Base-by-base conservation (phyloP, 768 basidiomycete genomes). In the Suillus occidentalis region DNA sequence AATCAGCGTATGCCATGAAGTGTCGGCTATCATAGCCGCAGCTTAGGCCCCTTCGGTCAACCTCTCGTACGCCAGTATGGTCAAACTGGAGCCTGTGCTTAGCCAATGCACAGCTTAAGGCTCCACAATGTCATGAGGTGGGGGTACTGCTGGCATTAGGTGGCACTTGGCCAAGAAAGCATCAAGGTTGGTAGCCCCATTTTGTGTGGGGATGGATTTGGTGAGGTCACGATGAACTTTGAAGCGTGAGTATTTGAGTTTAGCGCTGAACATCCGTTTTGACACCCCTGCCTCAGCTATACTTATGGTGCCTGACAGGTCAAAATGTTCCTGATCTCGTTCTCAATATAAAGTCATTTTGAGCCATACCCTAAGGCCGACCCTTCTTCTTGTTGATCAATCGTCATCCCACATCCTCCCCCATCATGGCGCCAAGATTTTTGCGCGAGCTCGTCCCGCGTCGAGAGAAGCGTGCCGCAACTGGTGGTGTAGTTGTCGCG, bases 351-450 rank as follows among this genome's bases (percentile, higher is more conserved):
- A 50, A 50, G 50, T 49, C 13, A 22, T 28, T 0, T 14, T 25
- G 25, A 28, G 18, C 18, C 25, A 43, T 37, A 28, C 18, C 25
- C 18, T 59, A 20, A 40, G 25, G 18, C 22, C 2, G 20, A 34
- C 31, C 25, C 25, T 8, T 5, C 16, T n/a, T 47, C n/a, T 34
- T 4, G 18, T 62, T 7, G 31, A 13, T 10, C 52, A 12, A 34
- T 40, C n/a, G 1, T 18, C 22, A 25, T 34, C 31, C 10, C 22
- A 31, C 42, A n/a, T 36, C 20, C 60, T 14, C 37, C 16, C 53
- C 45, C 49, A 28, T 25, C 40, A 85, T 85, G 84, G 79, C 82
- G 34, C 85, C 84, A 6, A 79, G 79, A 71, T 87, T 87, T 67
- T 63, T 85, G 28, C 72, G 68, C 64, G 86, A 79, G 74, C 73